These are phyloP conservation scores for Parathielavia appendiculata DNA, from an alignment of 495 filamentous ascomycete genomes.

Conservation along the genomic window DNA sequence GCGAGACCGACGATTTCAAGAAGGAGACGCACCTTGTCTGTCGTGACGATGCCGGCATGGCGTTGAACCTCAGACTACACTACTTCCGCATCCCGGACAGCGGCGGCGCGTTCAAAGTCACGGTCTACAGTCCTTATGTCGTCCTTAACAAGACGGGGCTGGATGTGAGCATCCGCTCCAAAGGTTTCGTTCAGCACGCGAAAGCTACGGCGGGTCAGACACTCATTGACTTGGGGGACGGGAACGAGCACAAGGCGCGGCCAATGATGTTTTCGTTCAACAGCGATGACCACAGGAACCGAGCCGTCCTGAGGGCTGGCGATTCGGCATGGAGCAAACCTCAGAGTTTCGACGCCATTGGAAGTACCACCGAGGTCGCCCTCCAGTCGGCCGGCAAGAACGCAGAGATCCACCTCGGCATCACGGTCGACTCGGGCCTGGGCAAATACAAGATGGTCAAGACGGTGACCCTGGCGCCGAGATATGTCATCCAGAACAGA, in stretches of 20 bases:
- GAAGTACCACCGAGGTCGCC: slow-evolving; percentile 79
- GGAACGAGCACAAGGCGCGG: slow-evolving; percentile 55
- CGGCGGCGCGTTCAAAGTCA: slow-evolving; percentile 92
- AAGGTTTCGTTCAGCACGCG: slow-evolving; percentile 75
- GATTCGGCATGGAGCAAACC: slow-evolving; percentile 94
- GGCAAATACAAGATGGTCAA: slow-evolving; percentile 98
- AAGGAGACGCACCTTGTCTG: slow-evolving; percentile 74
- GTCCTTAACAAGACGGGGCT: slow-evolving; percentile 93
- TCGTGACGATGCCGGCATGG: slow-evolving; percentile 74
- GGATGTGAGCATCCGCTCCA: slow-evolving; percentile 81
- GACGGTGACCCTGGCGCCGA: slow-evolving; percentile 85
- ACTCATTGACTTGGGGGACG: slow-evolving; percentile 33
- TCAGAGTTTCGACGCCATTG: slow-evolving; percentile 97
- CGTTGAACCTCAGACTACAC: slow-evolving; percentile 77
- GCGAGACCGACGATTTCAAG: slow-evolving; percentile 77
- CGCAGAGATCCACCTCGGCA: slow-evolving; percentile 81
- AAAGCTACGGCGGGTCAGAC: slow-evolving; percentile 75
- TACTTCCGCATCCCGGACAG: slow-evolving; percentile 91
- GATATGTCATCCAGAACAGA: slow-evolving; percentile 92
- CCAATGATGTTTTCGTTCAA: slow-evolving; percentile 96
- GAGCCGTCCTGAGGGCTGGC: slow-evolving; percentile 76
- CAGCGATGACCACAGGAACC: slow-evolving; percentile 80
- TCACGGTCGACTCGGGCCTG: slow-evolving; percentile 82
- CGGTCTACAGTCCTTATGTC: slow-evolving; percentile 88
- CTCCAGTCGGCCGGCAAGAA: slow-evolving; percentile 65